Conservation (phyloP, 768 basidiomycete genomes). For the Psilocybe tampanensis region DNA sequence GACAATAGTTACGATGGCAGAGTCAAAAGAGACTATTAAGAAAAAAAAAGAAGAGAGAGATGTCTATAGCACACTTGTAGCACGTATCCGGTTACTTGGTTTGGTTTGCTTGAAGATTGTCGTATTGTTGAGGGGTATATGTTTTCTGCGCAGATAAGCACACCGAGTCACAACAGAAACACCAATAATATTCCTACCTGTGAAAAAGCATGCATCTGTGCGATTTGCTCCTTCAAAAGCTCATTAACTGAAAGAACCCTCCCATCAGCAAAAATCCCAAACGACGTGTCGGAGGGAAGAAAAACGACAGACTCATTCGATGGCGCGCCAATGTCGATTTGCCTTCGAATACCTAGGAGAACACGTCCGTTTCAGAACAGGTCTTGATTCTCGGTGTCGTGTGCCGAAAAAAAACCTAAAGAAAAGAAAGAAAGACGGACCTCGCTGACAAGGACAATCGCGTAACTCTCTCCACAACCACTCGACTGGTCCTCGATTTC, state of each 20-base stretch:
- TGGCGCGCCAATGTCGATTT: constrained; percentile 81
- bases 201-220: constrained; percentile 86
- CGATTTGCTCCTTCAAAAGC: constrained; percentile 69
- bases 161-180: not conserved
- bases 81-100: not conserved
- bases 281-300: not conserved
- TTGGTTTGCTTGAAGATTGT: constrained; percentile 17
- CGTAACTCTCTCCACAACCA: constrained; percentile 82
- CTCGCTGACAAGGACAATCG: constrained; percentile 76
- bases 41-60: not conserved
- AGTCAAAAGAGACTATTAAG: not conserved
- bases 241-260: constrained; percentile 66
- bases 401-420: not conserved
- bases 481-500: constrained; percentile 78
- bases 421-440: constrained; percentile 36
- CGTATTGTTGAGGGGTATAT: constrained; percentile 28
- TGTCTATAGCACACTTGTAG: not conserved
- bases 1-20: not conserved
- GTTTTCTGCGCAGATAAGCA: constrained; percentile 9
- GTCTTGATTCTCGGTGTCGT: not conserved
- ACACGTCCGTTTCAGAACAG: not conserved
- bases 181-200: constrained; percentile 53
- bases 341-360: constrained; percentile 70
- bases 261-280: constrained; percentile 6
- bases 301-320: constrained; percentile 53